These are phyloP conservation scores for Paratinospora sagittata DNA, from an alignment of 164 flowering plant genomes.

Conservation along the genomic window DNA sequence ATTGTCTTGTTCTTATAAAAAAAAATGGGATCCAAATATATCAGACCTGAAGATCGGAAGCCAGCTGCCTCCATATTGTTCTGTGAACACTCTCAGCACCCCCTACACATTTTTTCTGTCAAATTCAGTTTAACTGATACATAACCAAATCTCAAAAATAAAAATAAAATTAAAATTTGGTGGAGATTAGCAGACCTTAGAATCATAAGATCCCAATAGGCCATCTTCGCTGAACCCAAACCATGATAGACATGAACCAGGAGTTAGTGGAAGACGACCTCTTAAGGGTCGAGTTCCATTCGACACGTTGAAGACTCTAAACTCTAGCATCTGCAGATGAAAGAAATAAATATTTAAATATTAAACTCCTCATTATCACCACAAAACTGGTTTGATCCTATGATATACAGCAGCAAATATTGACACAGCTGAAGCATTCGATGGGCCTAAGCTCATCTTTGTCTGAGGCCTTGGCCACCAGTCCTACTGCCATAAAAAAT, in stretches of 20 bases:
- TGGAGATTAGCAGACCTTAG: slow-evolving; percentile 54
- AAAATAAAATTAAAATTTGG: neutral
- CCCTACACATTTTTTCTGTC: slow-evolving; percentile 45
- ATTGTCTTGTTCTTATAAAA: neutral
- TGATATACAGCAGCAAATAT: neutral
- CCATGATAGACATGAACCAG: slow-evolving; percentile 82
- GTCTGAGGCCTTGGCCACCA: neutral
- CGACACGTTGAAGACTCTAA: slow-evolving; percentile 54
- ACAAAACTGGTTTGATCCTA: neutral
- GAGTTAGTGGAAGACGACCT: slow-evolving; percentile 75
- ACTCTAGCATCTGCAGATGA: slow-evolving; percentile 70
- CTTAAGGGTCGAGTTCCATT: slow-evolving; percentile 46
- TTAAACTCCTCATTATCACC: neutral
- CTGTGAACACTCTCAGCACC: slow-evolving; percentile 64
- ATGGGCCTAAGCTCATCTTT: neutral
- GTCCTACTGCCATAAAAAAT: neutral
- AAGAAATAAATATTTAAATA: slow-evolving; percentile 1
- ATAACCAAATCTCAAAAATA: neutral
- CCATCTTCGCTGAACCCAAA: slow-evolving; percentile 98
- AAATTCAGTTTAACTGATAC: slow-evolving; percentile 15
- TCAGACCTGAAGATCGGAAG: slow-evolving; percentile 84
- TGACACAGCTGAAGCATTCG: neutral
- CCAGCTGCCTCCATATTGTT: slow-evolving; percentile 91
- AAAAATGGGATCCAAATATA: neutral
- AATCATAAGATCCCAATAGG: slow-evolving; percentile 78